phyloP scores from a whole-genome alignment of 1,139 yeast genomes.

The Geotrichum candidum region DNA sequence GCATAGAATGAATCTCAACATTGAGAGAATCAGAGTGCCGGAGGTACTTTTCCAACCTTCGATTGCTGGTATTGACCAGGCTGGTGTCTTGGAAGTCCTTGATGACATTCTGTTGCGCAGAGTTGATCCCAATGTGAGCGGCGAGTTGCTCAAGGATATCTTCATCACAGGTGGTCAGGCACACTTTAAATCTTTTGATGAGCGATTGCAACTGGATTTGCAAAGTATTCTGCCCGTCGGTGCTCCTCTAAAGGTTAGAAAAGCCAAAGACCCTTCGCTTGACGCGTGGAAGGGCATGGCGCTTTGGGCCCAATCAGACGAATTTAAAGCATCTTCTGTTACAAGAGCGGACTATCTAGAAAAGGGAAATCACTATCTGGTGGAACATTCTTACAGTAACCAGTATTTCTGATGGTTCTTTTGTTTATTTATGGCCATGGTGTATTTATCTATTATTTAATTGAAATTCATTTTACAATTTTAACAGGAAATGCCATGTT shows the following conservation, averaged over 20 bases:
- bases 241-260: constrained; percentile 53
- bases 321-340: constrained; percentile 47
- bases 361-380: constrained; percentile 81
- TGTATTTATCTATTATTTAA: neutral
- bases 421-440: neutral
- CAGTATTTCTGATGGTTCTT: constrained; percentile 11
- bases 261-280: constrained; percentile 58
- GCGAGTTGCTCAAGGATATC: constrained; percentile 53
- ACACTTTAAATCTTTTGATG: constrained; percentile 55
- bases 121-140: constrained; percentile 47
- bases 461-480: neutral
- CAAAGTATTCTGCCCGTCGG: constrained; percentile 65
- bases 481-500: neutral
- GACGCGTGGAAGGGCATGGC: constrained; percentile 98
- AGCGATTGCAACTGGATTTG: constrained; percentile 62
- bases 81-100: constrained; percentile 75
- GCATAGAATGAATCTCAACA: constrained; percentile 83
- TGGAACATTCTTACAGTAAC: constrained; percentile 81
- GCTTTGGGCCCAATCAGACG: constrained; percentile 54
- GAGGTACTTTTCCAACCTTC: constrained; percentile 92
- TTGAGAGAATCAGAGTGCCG: constrained; percentile 87
- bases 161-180: constrained; percentile 87
- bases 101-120: constrained; percentile 61
- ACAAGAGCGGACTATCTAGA: constrained; percentile 76
- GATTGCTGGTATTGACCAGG: constrained; percentile 93